These are phyloP conservation scores for Boletus pseudopeckii DNA, from an alignment of 768 basidiomycete species.

Conservation along the genomic window DNA sequence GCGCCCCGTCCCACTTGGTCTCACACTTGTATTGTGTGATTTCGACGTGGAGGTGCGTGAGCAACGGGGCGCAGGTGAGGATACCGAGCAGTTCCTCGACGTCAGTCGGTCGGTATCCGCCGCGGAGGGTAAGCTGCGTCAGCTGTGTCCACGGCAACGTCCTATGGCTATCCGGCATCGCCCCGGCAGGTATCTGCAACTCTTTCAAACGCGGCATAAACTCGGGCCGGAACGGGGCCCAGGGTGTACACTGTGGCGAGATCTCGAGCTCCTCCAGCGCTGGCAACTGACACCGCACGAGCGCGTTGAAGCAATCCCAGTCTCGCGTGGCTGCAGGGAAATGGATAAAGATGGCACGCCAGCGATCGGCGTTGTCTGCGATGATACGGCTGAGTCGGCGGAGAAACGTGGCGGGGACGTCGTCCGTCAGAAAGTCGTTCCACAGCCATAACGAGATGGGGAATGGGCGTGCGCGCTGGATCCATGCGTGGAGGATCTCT, in stretches of 20 bases:
- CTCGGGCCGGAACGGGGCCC: conserved; percentile 30
- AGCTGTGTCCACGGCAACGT: conserved; percentile 33
- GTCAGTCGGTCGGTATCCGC: conserved; percentile 28
- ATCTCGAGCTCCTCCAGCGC: conserved; percentile 32
- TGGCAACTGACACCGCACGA: conserved; percentile 24
- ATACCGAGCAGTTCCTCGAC: conserved; percentile 24
- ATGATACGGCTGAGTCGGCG: conserved; percentile 19
- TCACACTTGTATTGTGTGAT: conserved; percentile 31
- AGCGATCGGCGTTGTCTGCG: conserved; percentile 24
- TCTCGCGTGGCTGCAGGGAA: conserved; percentile 28
- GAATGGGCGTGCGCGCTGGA: conserved; percentile 26
- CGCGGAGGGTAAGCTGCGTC: conserved; percentile 31
- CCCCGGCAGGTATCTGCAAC: conserved; percentile 30
- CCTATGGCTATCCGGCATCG: conserved; percentile 30
- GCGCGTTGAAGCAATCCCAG: conserved; percentile 25
- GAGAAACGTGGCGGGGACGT: conserved; percentile 26
- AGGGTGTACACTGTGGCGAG: conserved; percentile 31
- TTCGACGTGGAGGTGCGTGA: conserved; percentile 30
- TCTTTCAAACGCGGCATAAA: conserved; percentile 22
- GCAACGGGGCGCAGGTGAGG: conserved; percentile 25
- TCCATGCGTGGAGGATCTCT: conserved; percentile 24
- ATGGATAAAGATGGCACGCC: conserved; percentile 32
- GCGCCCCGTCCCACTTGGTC: conserved; percentile 25
- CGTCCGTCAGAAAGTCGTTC: conserved; percentile 33
- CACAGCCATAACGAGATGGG: conserved; percentile 29